Evolutionary conservation across 768 basidiomycete genomes (phyloP).

Genomic region (Tephrocybe rancida): DNA sequence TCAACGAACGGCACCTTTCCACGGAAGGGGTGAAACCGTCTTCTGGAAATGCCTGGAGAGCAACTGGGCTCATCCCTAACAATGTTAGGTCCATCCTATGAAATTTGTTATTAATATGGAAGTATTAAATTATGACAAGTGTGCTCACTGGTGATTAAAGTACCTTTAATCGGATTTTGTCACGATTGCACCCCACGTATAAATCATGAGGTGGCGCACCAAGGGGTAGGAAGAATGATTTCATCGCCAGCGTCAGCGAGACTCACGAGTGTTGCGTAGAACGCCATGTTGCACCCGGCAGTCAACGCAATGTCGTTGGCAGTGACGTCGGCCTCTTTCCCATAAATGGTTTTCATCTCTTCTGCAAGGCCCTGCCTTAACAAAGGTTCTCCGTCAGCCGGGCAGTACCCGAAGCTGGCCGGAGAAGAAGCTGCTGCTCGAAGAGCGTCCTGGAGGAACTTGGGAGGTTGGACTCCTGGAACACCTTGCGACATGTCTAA

Average conservation of each 20-base stretch:
- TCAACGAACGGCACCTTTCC: conserved; percentile 47
- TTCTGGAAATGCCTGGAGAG: conserved; percentile 50
- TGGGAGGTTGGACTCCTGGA: conserved; percentile 67
- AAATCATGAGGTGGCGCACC: conserved; percentile 38
- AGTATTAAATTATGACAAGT: background rate
- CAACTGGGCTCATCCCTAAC: conserved; percentile 59
- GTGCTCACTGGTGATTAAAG: conserved; percentile 61
- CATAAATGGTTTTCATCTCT: conserved; percentile 68
- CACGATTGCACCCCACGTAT: background rate
- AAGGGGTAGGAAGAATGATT: conserved; percentile 72
- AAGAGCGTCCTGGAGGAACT: conserved; percentile 50
- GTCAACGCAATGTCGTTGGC: conserved; percentile 67
- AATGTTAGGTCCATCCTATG: conserved; percentile 68
- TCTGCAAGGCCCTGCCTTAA: conserved; percentile 54
- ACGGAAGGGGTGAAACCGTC: conserved; percentile 65
- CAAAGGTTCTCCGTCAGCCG: conserved; percentile 56
- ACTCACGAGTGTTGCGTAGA: conserved; percentile 60
- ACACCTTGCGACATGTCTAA: conserved; percentile 79
- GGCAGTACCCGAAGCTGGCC: conserved; percentile 54
- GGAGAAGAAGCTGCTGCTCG: conserved; percentile 44
- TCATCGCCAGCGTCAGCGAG: conserved; percentile 73
- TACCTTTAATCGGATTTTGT: conserved; percentile 42
- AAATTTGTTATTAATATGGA: background rate
- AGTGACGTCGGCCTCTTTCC: conserved; percentile 45
- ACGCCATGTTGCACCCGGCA: conserved; percentile 75